Percentiles rank a stretch among this genome's conserved stretches.
phyloP scores from a whole-genome alignment of 1,139 yeast genomes.

The Lodderomyces theae region DNA sequence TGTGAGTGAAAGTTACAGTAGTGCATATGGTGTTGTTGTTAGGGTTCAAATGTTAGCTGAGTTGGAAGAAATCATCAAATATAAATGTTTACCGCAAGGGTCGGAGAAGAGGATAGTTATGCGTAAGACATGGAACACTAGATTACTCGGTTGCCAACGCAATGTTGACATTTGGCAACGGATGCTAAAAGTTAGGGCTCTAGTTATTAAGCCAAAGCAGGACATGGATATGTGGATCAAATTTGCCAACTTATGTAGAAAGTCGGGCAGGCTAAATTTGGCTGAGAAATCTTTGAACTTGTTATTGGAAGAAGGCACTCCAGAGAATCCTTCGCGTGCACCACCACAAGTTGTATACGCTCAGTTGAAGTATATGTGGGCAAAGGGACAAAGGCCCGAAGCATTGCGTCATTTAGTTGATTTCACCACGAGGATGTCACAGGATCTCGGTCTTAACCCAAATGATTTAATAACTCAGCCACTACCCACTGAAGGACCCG shows the following conservation, averaged over 20 bases:
- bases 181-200: conserved; percentile 86
- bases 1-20: conserved; percentile 91
- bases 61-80: conserved; percentile 87
- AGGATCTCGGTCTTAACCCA: conserved; percentile 74
- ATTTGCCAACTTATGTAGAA: conserved; percentile 93
- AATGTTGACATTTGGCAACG: conserved; percentile 99
- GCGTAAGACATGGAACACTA: conserved; percentile 91
- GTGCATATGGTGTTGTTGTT: conserved; percentile 96
- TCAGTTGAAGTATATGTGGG: conserved; percentile 96
- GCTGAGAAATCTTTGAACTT: conserved; percentile 90
- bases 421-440: conserved; percentile 88
- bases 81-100: conserved; percentile 79
- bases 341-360: conserved; percentile 98
- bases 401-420: conserved; percentile 84
- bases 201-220: conserved; percentile 92
- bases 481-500: conserved; percentile 73
- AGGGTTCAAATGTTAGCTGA: conserved; percentile 97
- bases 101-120: conserved; percentile 75
- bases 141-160: conserved; percentile 89
- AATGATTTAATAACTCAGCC: conserved; percentile 87
- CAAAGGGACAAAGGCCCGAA: conserved; percentile 83
- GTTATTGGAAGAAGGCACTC: conserved; percentile 60
- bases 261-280: conserved; percentile 85
- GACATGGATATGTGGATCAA: conserved; percentile 99
- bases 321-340: conserved; percentile 69